Evolutionary conservation across 2,329 filamentous ascomycete genomes (phyloP).

Genomic region (Nigrograna mackinnonii): DNA sequence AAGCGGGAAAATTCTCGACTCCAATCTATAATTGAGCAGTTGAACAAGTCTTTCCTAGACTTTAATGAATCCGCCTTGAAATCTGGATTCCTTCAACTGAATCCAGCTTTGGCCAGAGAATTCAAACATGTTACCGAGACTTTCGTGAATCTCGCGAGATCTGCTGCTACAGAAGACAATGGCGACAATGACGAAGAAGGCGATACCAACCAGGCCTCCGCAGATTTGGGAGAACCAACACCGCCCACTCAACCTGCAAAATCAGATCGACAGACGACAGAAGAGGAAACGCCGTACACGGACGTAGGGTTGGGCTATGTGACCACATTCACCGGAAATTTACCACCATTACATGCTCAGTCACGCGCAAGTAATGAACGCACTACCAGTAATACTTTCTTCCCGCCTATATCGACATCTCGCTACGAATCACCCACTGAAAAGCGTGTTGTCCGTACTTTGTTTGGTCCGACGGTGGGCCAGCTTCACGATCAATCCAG

Average conservation of each 20-base stretch:
- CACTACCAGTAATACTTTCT: slow-evolving; percentile 3
- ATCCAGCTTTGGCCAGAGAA: slow-evolving; percentile 61
- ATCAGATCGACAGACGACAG: slow-evolving; percentile 2
- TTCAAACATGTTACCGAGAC: slow-evolving; percentile 61
- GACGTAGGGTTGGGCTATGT: slow-evolving; percentile 33
- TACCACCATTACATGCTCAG: not conserved
- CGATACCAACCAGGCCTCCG: slow-evolving; percentile 15
- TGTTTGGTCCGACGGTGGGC: slow-evolving; percentile 17
- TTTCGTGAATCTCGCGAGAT: slow-evolving; percentile 60
- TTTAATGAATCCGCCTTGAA: slow-evolving; percentile 66
- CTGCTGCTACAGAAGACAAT: slow-evolving; percentile 41
- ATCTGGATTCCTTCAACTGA: slow-evolving; percentile 60
- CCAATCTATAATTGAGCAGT: slow-evolving; percentile 70
- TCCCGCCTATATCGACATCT: slow-evolving; percentile 5
- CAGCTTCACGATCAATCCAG: slow-evolving; percentile 25
- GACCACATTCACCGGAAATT: slow-evolving; percentile 1
- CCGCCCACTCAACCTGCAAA: not conserved
- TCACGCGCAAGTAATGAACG: not conserved
- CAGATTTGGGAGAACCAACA: slow-evolving; percentile 7
- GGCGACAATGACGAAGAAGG: slow-evolving; percentile 30
- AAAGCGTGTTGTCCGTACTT: slow-evolving; percentile 10
- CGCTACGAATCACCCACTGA: slow-evolving; percentile 2
- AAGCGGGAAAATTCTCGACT: slow-evolving; percentile 72
- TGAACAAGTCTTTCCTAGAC: slow-evolving; percentile 71
- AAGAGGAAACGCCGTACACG: slow-evolving; percentile 11